These are phyloP conservation scores for Actinomucor elegans DNA, from an alignment of 371 early-diverging fungal genomes.

Conservation along the genomic window DNA sequence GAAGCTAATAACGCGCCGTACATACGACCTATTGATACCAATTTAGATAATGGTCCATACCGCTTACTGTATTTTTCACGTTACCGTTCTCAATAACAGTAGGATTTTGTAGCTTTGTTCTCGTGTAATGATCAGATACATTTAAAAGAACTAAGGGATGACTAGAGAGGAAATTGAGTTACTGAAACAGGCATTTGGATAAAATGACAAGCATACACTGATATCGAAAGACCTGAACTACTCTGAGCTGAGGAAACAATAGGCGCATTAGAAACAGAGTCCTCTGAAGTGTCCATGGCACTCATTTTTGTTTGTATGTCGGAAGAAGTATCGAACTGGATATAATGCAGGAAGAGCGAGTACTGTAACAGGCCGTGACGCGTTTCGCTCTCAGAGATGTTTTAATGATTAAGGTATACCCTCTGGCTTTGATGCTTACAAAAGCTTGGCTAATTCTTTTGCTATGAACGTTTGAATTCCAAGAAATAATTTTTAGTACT, in stretches of 20 bases:
- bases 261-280: slow-evolving; percentile 11
- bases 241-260: slow-evolving; percentile 34
- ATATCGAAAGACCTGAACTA: slow-evolving; percentile 45
- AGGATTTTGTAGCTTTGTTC: slow-evolving; percentile 64
- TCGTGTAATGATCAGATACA: slow-evolving; percentile 85
- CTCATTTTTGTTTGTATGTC: slow-evolving; percentile 32
- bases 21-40: slow-evolving; percentile 43
- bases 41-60: background rate
- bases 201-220: slow-evolving; percentile 32
- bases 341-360: too few species aligned
- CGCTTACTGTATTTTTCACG: too few species aligned
- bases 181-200: background rate
- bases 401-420: too few species aligned
- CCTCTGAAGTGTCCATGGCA: slow-evolving; percentile 49
- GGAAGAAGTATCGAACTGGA: too few species aligned
- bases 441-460: too few species aligned
- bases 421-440: too few species aligned
- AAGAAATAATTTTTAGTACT: too few species aligned
- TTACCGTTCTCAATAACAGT: slow-evolving; percentile 38
- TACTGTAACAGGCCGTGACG: too few species aligned
- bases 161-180: slow-evolving; percentile 31
- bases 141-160: slow-evolving; percentile 87
- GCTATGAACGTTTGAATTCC: too few species aligned
- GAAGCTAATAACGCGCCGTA: slow-evolving; percentile 82
- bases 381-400: too few species aligned